Base-by-base conservation (phyloP, 140 eudicot species). In the Senecio squalidus region DNA sequence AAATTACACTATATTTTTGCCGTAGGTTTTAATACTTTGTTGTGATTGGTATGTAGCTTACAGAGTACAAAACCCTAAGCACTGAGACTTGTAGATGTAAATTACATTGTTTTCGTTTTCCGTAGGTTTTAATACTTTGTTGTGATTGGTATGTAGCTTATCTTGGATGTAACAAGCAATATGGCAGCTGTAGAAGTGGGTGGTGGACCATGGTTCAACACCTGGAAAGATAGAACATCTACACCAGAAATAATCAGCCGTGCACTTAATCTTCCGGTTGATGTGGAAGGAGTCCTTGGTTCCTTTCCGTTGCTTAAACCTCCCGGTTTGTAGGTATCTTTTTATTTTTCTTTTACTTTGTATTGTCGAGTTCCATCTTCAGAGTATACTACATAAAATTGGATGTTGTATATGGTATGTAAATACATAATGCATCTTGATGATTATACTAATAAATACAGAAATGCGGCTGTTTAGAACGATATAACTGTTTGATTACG, bases 151-250 rank as follows among this genome's bases (percentile, higher is more conserved):
- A 6, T 67, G 55, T 45, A 92, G 99, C 84, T 82, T 49, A 73
- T 92, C 13, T 60, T 92, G 95, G 96, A 92, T 66, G 95, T 78
- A 14, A 88, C 83, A 34, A 92, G 99, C 73, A 74, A 82, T 66
- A 84, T 92, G 99, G 99, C 99, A 36, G 99, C 95, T 3, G 83
- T 84, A 17, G 99, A 92, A 79, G 93, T 92, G 22, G 99, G 99
- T 26, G 99, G 99, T 59, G 99, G 99, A 22, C 99, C 99, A 16
- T 92, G 99, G 99, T 84, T 87, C 77, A 76, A 71, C 67, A 53
- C 82, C 24, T 92, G 99, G 98, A 84, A 84, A 74, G 96, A 83
- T 48, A 71, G 55, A 73, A 82, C 96, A 3, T 15, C 38, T 18
- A 70, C 87, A n/a, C 99, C 99, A 1, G 96, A 87, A 74, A 62